Evolutionary conservation across 225 moss, liverwort and hornwort genomes (phyloP), one percentile per base, ranked within the genome.

Genomic region (Rhytidiadelphus loreus): DNA sequence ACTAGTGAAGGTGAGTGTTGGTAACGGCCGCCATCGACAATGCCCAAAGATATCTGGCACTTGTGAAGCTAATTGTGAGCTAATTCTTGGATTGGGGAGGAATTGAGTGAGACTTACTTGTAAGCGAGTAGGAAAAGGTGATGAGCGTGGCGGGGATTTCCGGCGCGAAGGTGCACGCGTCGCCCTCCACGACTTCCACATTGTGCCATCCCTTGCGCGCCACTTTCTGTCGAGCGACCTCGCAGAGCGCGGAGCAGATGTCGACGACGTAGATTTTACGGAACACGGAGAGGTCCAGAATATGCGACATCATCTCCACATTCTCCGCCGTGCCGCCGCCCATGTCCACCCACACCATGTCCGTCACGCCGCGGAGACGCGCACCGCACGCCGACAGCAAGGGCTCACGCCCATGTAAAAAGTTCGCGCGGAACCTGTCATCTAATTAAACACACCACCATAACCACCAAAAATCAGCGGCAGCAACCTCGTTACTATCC

Each of bases 41-140:
- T 82, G 48, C 63, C 63, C 24, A 8, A 16, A 35, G 35, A 33
- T 62, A 33, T 48, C 59, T 80, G 41, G 41, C 59, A 30, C 80
- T 81, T 81, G 43, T 32, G 81, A 43, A 60, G 41, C 29, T 41
- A 29, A 41, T 46, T 48, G 44, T 44, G 46, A 32, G 80, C 43
- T 30, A 29, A 8, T 20, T 44, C 81, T 61, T 32, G 44, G 10
- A 15, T 61, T 4, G 2, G 4, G 6, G 59, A 25, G 26, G 9
- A 12, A 19, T n/a, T 26, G 41, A 80, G 58, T 28, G 26, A 58
- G 19, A 4, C 86, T 80, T 85, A 89, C 98, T 99, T 75, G 98
- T 94, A 75, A 99, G 91, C 1, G 98, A 99, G 77, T 99, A 99
- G 25, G 99, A 99, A 91, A 99, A 99, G 4, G 99, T 99, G 91